phyloP scores from a whole-genome alignment of 306 rosid species.

The Cucurbita ficifolia region DNA sequence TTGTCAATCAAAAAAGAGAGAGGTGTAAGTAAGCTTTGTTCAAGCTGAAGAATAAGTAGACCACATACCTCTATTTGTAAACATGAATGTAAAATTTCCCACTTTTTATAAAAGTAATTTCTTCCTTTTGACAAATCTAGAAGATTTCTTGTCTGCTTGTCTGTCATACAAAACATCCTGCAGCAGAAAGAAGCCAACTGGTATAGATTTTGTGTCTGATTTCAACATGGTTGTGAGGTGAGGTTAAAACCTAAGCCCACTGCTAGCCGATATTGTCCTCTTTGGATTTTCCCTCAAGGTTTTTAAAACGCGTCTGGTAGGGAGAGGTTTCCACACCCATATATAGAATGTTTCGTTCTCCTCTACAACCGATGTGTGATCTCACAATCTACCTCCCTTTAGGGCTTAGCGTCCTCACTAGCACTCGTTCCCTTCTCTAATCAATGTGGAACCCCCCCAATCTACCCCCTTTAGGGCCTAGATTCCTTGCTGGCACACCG shows the following conservation, averaged over 20 bases:
- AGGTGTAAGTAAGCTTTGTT: neutral
- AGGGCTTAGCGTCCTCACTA: no score
- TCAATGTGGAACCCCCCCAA: no score
- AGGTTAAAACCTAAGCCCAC: neutral
- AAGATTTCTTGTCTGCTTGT: slow-evolving; percentile 8
- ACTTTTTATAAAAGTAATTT: slow-evolving; percentile 1
- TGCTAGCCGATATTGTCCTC: no score
- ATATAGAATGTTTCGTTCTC: no score
- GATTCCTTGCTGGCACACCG: no score
- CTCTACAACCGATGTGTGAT: no score
- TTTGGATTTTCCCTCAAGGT: no score
- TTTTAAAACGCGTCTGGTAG: no score
- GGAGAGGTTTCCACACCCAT: no score
- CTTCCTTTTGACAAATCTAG: slow-evolving; percentile 3
- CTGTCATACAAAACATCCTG: neutral
- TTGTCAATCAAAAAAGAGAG: neutral
- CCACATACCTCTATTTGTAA: neutral
- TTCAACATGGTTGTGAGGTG: neutral
- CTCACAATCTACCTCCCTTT: no score
- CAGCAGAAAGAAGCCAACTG: neutral
- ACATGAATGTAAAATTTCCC: neutral
- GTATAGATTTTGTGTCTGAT: neutral
- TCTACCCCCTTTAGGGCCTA: no score
- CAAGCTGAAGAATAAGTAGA: neutral
- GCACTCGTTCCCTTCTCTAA: no score